Evolutionary conservation across 192 early-diverging fungal species (phyloP).

Genomic region (Mortierella antarctica): DNA sequence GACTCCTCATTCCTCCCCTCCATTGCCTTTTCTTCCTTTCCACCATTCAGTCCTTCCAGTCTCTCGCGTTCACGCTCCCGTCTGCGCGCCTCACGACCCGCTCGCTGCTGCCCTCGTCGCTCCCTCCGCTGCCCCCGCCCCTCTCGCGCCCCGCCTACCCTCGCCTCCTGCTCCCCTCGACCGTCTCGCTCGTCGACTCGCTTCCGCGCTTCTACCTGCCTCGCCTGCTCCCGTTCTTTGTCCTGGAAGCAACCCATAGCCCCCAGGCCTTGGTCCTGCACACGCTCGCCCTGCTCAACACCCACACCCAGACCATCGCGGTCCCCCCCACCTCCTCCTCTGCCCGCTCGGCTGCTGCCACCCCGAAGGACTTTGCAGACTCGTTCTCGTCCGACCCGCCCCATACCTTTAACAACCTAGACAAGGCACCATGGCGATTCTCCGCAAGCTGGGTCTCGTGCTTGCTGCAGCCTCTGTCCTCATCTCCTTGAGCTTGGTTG

Average conservation of each 20-base stretch:
- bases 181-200: slow-evolving; percentile 18
- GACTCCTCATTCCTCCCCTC: neutral
- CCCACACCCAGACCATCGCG: slow-evolving; percentile 17
- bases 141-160: slow-evolving; percentile 27
- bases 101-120: slow-evolving; percentile 11
- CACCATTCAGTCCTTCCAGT: slow-evolving; percentile 23
- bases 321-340: neutral
- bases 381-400: slow-evolving; percentile 3
- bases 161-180: slow-evolving; percentile 25
- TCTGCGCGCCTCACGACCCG: slow-evolving; percentile 20
- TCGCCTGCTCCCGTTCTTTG: slow-evolving; percentile 26
- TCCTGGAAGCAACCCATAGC: slow-evolving; percentile 15
- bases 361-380: neutral
- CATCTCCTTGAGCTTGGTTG: slow-evolving; percentile 11
- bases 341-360: neutral
- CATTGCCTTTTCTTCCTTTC: slow-evolving; percentile 7
- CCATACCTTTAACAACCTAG: neutral
- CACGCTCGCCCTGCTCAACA: slow-evolving; percentile 12
- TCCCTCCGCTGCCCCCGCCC: slow-evolving; percentile 18
- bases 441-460: slow-evolving; percentile 46
- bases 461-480: slow-evolving; percentile 36
- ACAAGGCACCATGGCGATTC: slow-evolving; percentile 26
- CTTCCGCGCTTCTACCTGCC: slow-evolving; percentile 21
- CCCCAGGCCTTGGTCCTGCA: slow-evolving; percentile 29
- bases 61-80: slow-evolving; percentile 11